Percentiles rank a stretch among this genome's conserved stretches.
phyloP scores from a whole-genome alignment of 441 rosid species.

The Breynia disticha region DNA sequence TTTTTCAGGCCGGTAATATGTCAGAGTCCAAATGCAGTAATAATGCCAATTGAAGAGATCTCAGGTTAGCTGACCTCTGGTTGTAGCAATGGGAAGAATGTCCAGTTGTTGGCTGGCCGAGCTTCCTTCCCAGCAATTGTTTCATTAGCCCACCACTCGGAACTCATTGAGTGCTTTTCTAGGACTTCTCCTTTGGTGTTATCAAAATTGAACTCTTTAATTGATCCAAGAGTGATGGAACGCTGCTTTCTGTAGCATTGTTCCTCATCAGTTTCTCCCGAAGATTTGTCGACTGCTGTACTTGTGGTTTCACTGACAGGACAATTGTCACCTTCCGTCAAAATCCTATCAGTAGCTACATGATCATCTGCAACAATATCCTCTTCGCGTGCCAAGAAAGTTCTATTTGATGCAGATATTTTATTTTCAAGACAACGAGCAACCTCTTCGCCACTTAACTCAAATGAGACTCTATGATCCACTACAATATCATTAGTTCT shows the following conservation, averaged over 20 bases:
- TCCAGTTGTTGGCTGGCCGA: slow-evolving; percentile 56
- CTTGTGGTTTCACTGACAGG: slow-evolving; percentile 18
- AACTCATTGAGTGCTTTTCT: slow-evolving; percentile 37
- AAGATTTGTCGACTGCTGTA: slow-evolving; percentile 23
- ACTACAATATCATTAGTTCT: slow-evolving; percentile 39
- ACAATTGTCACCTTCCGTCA: slow-evolving; percentile 17
- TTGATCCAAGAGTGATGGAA: slow-evolving; percentile 67
- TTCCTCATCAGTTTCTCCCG: slow-evolving; percentile 44
- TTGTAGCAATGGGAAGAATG: slow-evolving; percentile 82
- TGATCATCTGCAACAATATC: slow-evolving; percentile 26
- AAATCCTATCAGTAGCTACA: slow-evolving; percentile 22
- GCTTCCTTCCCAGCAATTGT: slow-evolving; percentile 60
- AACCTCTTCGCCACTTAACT: slow-evolving; percentile 90
- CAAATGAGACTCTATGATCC: slow-evolving; percentile 83
- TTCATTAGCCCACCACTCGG: slow-evolving; percentile 78
- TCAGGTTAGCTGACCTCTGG: slow-evolving; percentile 57
- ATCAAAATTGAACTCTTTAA: slow-evolving; percentile 86
- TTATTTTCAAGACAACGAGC: slow-evolving; percentile 81
- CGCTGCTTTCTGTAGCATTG: slow-evolving; percentile 47
- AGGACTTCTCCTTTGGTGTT: slow-evolving; percentile 53
- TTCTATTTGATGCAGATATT: slow-evolving; percentile 34
- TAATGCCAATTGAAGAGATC: slow-evolving; percentile 2
- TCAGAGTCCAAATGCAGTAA: slow-evolving; percentile 4
- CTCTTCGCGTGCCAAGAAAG: slow-evolving; percentile 27
- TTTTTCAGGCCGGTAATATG: slow-evolving; percentile 11